These are phyloP conservation scores for Podila horticola DNA, from an alignment of 192 early-diverging fungal species.

Conservation along the genomic window DNA sequence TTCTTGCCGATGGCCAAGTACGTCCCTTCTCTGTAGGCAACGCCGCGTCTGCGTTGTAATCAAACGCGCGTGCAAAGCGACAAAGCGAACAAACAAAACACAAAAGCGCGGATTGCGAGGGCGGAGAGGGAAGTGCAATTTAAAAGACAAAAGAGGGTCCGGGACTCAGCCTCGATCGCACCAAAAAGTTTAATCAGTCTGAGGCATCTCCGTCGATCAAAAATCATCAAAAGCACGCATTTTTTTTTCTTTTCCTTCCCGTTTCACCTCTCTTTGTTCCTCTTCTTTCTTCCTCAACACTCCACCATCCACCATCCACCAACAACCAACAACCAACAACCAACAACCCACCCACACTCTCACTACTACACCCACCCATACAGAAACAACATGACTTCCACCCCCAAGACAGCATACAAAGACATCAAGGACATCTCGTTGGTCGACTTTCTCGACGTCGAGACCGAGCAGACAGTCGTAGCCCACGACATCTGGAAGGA, in stretches of 20 bases:
- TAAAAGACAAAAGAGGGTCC: background rate
- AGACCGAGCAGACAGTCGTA: background rate
- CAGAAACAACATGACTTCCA: background rate
- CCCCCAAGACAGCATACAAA: slow-evolving; percentile 12
- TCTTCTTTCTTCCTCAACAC: background rate
- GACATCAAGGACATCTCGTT: slow-evolving; percentile 31
- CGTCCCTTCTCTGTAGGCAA: too few species aligned
- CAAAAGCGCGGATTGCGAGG: background rate
- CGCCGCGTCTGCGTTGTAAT: too few species aligned
- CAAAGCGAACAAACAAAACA: background rate
- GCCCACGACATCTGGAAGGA: slow-evolving; percentile 39
- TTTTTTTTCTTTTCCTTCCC: background rate
- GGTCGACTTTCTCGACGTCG: slow-evolving; percentile 23
- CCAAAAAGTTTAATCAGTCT: background rate
- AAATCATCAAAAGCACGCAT: background rate
- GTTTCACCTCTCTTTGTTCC: background rate
- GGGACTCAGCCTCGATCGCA: slow-evolving; percentile 1
- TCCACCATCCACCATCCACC: background rate
- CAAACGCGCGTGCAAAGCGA: background rate
- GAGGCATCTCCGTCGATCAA: background rate
- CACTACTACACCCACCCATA: background rate
- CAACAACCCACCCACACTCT: background rate
- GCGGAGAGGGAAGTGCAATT: background rate
- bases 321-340: background rate
- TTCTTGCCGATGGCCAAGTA: background rate